Base-by-base conservation (phyloP, 2,329 filamentous ascomycete species). In the Colletotrichum australisinense region DNA sequence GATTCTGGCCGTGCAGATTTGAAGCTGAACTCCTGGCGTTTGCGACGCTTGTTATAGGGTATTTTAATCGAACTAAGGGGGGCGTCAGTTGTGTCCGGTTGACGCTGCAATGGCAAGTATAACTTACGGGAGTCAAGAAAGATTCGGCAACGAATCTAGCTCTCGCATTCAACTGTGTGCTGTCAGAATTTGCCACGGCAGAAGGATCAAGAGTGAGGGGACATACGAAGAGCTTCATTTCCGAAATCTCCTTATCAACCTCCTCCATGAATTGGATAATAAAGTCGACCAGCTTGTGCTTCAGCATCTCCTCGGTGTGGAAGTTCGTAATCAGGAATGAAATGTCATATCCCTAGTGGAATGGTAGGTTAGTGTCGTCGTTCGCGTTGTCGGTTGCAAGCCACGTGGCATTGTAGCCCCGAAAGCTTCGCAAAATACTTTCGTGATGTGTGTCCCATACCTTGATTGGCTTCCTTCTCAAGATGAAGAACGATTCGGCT, bases 221-320 rank as follows among this genome's bases (percentile, higher is more conserved):
- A 88, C 94, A 78, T 90, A 98, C 96, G 84, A 99, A 99, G 79
- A 99, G 93, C 90, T 99, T 99, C 97, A 99, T 98, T 86, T 99
- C 97, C 3, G 97, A 98, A 74, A 99, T 99, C 84, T 99, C 97
- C 88, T 99, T 99, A 84, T 99, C 97, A 5, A 99, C 97, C 83
- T 99, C 97, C 84, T 99, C 96, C 96, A 99, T 98, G 81, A 99
- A 99, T 81, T 98, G 93, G 77, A 99, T 98, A 78, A 99, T 97
- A 80, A 99, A 99, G 83, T 99, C 97, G 42, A 99, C 97, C 78
- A 99, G 89, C 88, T 99, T 98, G 83, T 99, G 96, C 88, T 98
- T 98, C 82, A 98, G 84, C 95, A 99, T 98, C 82, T 97, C 94
- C 84, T 98, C 97, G 5, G 97, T 98, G 80, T 99, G 97, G 88